Percentiles rank a stretch among this genome's conserved stretches.
phyloP scores from a whole-genome alignment of 352 stramenopile species.

The Globisporangium solare region DNA sequence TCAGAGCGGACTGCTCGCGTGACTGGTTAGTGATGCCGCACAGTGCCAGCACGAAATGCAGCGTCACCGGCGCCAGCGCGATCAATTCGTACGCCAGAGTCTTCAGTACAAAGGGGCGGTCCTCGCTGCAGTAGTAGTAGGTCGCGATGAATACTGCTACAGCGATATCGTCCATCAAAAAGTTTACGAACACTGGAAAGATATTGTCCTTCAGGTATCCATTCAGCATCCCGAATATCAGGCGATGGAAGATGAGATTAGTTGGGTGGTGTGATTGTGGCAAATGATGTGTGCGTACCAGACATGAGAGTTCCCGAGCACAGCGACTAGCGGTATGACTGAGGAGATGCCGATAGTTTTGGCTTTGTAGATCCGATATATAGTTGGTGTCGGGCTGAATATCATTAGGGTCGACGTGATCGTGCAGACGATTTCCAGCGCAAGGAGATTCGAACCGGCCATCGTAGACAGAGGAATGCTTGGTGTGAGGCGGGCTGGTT shows the following conservation, averaged over 20 bases:
- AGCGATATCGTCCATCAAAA: constrained; percentile 29
- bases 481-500: neutral
- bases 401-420: constrained; percentile 32
- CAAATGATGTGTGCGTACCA: constrained; percentile 11
- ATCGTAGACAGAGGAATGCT: constrained; percentile 3
- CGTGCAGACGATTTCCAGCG: constrained; percentile 19
- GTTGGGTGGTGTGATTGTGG: too few species aligned
- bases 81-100: constrained; percentile 17
- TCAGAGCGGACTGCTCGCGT: too few species aligned
- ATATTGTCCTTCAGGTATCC: constrained; percentile 32
- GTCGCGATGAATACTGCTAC: constrained; percentile 39
- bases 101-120: constrained; percentile 21
- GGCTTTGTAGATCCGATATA: constrained; percentile 34
- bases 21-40: constrained; percentile 7
- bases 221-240: constrained; percentile 31
- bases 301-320: constrained; percentile 38
- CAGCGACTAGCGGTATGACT: constrained; percentile 31
- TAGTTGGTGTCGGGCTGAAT: constrained; percentile 28
- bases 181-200: constrained; percentile 29
- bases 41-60: constrained; percentile 2
- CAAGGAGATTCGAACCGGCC: constrained; percentile 7
- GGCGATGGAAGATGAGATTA: too few species aligned
- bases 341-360: constrained; percentile 30
- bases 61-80: constrained; percentile 11
- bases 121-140: constrained; percentile 44